Evolutionary conservation across 495 filamentous ascomycete genomes (phyloP).

Genomic region (Daldinia caldariorum): DNA sequence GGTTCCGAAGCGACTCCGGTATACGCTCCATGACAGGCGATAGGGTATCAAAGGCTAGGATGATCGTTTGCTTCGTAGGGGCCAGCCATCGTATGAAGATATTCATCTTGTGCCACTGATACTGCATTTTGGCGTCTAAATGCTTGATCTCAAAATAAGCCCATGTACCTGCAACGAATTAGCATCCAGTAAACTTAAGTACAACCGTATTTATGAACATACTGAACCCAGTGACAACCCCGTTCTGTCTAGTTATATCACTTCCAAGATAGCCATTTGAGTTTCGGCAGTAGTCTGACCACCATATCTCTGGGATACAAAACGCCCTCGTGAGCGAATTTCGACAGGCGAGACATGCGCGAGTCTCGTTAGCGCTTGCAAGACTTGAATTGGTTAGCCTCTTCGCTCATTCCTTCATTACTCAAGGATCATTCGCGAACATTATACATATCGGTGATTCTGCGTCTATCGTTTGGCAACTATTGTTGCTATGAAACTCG

Average conservation of each 20-base stretch:
- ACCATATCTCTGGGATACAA: slow-evolving; percentile 32
- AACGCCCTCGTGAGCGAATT: slow-evolving; percentile 18
- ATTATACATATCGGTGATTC: background rate
- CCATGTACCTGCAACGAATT: slow-evolving; percentile 45
- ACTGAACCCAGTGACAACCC: slow-evolving; percentile 16
- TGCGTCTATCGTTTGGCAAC: background rate
- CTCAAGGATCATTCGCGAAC: background rate
- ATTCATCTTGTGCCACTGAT: slow-evolving; percentile 51
- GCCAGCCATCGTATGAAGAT: slow-evolving; percentile 48
- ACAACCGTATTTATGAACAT: background rate
- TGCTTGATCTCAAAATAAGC: slow-evolving; percentile 50
- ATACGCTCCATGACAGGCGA: slow-evolving; percentile 12
- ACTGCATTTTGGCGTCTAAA: slow-evolving; percentile 21
- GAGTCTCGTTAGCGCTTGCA: slow-evolving; percentile 5
- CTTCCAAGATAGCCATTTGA: slow-evolving; percentile 40
- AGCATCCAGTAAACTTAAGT: background rate
- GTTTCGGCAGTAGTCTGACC: slow-evolving; percentile 25
- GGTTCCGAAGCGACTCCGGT: background rate
- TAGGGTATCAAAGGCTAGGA: slow-evolving; percentile 51
- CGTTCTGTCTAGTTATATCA: slow-evolving; percentile 5
- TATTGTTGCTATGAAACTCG: background rate
- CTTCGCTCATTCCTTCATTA: background rate
- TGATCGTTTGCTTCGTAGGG: slow-evolving; percentile 40
- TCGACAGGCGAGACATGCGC: slow-evolving; percentile 27
- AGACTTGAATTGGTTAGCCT: background rate